phyloP scores from a whole-genome alignment of 2,329 filamentous ascomycete genomes.

The Claviceps fusiformis region DNA sequence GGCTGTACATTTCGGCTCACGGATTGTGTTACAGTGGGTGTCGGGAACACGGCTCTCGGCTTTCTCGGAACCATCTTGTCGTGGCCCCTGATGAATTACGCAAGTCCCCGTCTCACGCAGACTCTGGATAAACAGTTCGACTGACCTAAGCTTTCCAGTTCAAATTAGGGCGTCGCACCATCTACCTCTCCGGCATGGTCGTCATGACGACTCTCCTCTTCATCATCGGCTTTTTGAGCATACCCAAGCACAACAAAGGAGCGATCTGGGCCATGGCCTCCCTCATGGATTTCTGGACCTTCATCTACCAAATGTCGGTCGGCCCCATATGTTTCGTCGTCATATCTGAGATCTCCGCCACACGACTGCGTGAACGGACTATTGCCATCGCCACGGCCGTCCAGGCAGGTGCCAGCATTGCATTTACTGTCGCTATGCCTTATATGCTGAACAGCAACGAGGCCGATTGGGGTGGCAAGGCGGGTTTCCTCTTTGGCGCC shows the following conservation, averaged over 20 bases:
- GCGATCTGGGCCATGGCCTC: conserved; percentile 24
- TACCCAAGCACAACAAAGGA: conserved; percentile 16
- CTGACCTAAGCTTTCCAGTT: conserved; percentile 5
- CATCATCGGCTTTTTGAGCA: conserved; percentile 27
- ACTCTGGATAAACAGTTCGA: background rate
- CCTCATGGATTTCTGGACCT: conserved; percentile 28
- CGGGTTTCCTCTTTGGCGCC: conserved; percentile 18
- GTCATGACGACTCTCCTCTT: conserved; percentile 24
- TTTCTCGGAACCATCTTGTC: conserved; percentile 27
- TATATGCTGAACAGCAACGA: conserved; percentile 20
- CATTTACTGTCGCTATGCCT: conserved; percentile 15
- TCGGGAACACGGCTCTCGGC: conserved; percentile 27
- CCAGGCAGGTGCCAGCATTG: conserved; percentile 12
- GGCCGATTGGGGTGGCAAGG: conserved; percentile 19
- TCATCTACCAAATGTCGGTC: conserved; percentile 26
- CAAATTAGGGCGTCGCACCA: conserved; percentile 24
- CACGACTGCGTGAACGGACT: conserved; percentile 19
- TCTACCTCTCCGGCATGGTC: conserved; percentile 19
- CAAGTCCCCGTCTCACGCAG: background rate
- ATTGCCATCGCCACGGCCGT: conserved; percentile 17
- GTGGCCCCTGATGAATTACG: conserved; percentile 25
- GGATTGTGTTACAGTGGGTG: conserved; percentile 7
- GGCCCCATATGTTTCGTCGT: conserved; percentile 29
- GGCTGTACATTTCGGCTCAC: background rate
- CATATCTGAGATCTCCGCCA: conserved; percentile 24